Evolutionary conservation across 2,329 filamentous ascomycete genomes (phyloP).

Genomic region (Hymenoscyphus repandus): DNA sequence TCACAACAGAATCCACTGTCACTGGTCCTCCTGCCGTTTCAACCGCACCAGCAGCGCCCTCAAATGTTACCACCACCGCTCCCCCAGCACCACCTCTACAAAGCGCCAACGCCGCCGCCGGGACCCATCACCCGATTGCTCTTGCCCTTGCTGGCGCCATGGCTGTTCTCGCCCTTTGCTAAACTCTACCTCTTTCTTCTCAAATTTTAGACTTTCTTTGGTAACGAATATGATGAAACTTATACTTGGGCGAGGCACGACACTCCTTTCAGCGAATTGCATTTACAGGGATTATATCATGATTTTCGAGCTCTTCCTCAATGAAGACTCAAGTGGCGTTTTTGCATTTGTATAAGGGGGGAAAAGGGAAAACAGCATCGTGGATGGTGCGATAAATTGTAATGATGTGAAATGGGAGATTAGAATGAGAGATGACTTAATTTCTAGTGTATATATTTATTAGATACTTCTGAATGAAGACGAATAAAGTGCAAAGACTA

Average conservation of each 20-base stretch:
- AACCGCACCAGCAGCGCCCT: background rate
- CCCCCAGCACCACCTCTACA: conserved; percentile 18
- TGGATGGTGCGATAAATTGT: background rate
- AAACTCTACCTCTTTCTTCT: background rate
- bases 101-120: conserved; percentile 17
- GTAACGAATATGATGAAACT: background rate
- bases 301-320: background rate
- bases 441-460: conserved; percentile 3
- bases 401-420: background rate
- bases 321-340: background rate
- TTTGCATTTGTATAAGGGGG: background rate
- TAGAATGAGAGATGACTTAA: background rate
- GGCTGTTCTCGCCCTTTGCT: conserved; percentile 27
- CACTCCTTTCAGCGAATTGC: background rate
- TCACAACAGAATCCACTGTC: conserved; percentile 7
- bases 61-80: background rate
- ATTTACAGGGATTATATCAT: background rate
- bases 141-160: conserved; percentile 25
- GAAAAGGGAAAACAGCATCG: background rate
- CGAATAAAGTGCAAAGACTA: background rate
- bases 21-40: conserved; percentile 8
- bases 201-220: background rate
- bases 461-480: background rate
- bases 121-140: conserved; percentile 22
- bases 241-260: background rate